Conservation (phyloP, 306 rosid species). For the Sindora glabra region DNA sequence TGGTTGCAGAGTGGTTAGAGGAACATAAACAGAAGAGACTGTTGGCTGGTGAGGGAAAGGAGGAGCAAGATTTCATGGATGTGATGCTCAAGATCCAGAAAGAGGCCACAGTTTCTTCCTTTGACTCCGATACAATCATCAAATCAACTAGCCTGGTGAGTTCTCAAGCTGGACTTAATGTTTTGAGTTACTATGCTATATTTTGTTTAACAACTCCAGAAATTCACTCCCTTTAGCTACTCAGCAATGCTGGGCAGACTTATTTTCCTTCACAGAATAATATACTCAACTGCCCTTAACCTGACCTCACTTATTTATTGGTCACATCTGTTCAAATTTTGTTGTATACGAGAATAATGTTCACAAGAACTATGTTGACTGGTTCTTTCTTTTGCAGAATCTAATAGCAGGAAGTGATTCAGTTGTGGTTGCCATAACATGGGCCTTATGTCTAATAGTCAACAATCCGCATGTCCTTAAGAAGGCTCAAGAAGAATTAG, state of each 20-base stretch:
- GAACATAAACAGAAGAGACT: conserved; percentile 15
- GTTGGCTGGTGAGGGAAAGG: background rate
- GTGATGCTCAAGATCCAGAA: conserved; percentile 2
- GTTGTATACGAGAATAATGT: no score
- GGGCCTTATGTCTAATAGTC: background rate
- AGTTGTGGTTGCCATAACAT: background rate
- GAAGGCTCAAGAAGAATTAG: background rate
- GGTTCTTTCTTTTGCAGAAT: conserved; percentile 1
- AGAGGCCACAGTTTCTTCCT: background rate
- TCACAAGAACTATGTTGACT: background rate
- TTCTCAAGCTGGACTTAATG: background rate
- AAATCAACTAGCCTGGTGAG: conserved; percentile 10
- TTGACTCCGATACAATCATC: conserved; percentile 10
- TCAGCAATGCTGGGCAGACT: no score
- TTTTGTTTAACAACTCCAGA: no score
- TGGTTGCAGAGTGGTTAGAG: conserved; percentile 15
- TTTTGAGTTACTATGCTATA: background rate
- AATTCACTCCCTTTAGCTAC: background rate
- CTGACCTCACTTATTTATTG: no score
- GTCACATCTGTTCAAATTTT: no score
- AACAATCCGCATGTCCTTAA: background rate
- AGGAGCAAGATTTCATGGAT: conserved; percentile 22
- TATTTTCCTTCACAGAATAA: no score
- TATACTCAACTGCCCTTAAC: no score
- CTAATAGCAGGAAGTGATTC: background rate